phyloP scores from a whole-genome alignment of 73 alveolate species.

The Halteria grandinella region DNA sequence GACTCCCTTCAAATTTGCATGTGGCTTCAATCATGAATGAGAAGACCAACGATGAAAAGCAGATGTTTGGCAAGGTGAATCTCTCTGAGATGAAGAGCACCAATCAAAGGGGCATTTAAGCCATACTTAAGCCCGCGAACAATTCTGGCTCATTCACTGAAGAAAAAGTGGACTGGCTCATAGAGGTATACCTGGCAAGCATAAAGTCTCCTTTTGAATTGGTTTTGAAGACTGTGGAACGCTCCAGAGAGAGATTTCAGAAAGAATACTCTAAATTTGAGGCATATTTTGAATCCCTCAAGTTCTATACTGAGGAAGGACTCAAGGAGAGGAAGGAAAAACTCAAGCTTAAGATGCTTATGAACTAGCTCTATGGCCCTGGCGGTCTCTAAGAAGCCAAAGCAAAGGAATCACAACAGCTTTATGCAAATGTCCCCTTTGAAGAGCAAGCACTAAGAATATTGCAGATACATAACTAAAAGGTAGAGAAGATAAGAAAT shows the following conservation, averaged over 20 bases:
- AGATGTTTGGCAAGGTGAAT: slow-evolving; percentile 19
- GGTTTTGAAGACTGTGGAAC: slow-evolving; percentile 20
- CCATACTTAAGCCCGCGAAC: too few relatives aligned
- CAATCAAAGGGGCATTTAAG: not conserved
- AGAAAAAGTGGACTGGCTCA: slow-evolving; percentile 23
- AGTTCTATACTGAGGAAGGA: slow-evolving; percentile 62
- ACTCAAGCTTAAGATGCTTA: slow-evolving; percentile 43
- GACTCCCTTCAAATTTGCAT: slow-evolving; percentile 39
- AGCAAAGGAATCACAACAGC: not conserved
- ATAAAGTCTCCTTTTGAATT: slow-evolving; percentile 32
- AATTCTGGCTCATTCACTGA: slow-evolving; percentile 30
- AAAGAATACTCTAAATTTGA: slow-evolving; percentile 44
- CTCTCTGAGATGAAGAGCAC: not conserved
- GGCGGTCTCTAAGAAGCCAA: not conserved
- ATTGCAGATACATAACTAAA: slow-evolving; percentile 39
- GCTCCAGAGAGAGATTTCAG: slow-evolving; percentile 56
- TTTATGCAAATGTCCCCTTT: not conserved
- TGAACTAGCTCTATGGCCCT: slow-evolving; percentile 28
- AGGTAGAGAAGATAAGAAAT: slow-evolving; percentile 17
- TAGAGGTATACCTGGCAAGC: not conserved
- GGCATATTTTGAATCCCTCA: slow-evolving; percentile 13
- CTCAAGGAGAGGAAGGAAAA: slow-evolving; percentile 62
- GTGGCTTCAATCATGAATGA: slow-evolving; percentile 53
- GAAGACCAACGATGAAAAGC: slow-evolving; percentile 41
- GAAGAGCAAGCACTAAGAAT: slow-evolving; percentile 34